A percentile compares a stretch with the other conserved stretches of the same genome.
Conservation (phyloP, 2,329 filamentous ascomycete genomes). For the Pyrenophora graminea region DNA sequence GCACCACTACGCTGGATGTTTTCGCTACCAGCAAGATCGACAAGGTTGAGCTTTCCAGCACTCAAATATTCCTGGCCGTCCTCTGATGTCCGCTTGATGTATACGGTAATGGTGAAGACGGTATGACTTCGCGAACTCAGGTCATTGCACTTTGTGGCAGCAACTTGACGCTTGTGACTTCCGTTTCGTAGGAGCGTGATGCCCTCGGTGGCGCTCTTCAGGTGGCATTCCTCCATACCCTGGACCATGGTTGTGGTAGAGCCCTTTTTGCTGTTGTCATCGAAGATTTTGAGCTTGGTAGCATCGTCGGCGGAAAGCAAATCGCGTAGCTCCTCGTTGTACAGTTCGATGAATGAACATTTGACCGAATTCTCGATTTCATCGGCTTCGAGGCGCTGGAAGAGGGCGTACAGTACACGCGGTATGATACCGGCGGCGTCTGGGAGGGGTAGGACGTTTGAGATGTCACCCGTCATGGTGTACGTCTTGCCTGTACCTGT, state of each 20-base stretch:
- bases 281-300: constrained; percentile 91
- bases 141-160: constrained; percentile 99
- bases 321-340: constrained; percentile 96
- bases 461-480: constrained; percentile 99
- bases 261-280: constrained; percentile 83
- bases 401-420: constrained; percentile 83
- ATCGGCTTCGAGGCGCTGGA: constrained; percentile 78
- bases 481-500: constrained; percentile 99
- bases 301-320: constrained; percentile 80
- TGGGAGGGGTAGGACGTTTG: constrained; percentile 83
- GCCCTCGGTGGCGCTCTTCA: constrained; percentile 80
- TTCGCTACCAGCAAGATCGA: constrained; percentile 95
- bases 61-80: constrained; percentile 88
- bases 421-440: constrained; percentile 96
- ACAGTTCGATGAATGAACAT: constrained; percentile 97
- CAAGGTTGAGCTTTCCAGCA: constrained; percentile 91
- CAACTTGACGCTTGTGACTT: constrained; percentile 94
- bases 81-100: constrained; percentile 79
- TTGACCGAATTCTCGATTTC: constrained; percentile 86
- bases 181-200: constrained; percentile 88
- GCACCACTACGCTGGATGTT: constrained; percentile 97
- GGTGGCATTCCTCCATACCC: constrained; percentile 96
- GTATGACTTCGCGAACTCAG: constrained; percentile 96
- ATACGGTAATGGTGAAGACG: constrained; percentile 93
- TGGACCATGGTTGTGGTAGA: constrained; percentile 86